These are phyloP conservation scores for Geosmithia putterillii DNA, from an alignment of 2,329 filamentous ascomycete genomes.

Conservation along the genomic window DNA sequence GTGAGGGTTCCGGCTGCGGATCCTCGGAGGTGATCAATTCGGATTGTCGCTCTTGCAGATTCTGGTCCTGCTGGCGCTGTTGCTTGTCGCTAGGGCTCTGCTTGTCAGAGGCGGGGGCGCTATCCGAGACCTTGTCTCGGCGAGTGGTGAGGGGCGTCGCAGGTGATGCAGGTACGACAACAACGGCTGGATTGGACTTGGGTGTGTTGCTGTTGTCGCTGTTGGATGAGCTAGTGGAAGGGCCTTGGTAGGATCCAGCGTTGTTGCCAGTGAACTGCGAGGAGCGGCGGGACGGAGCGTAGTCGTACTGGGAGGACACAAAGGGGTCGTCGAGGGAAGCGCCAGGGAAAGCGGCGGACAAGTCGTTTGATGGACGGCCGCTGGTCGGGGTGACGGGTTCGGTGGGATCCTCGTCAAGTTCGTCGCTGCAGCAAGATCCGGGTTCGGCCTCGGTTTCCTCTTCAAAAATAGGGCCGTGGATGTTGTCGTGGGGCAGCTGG, in stretches of 20 bases:
- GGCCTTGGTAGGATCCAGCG: background rate
- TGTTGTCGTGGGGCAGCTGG: conserved; percentile 34
- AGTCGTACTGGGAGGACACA: background rate
- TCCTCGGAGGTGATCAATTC: background rate
- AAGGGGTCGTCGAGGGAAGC: background rate
- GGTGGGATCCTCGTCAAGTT: conserved; percentile 41
- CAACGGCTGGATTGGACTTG: background rate
- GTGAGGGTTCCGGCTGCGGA: background rate
- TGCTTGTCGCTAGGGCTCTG: background rate
- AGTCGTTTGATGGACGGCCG: conserved; percentile 29
- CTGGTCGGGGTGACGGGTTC: conserved; percentile 52
- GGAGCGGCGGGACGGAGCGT: background rate
- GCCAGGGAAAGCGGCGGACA: conserved; percentile 31
- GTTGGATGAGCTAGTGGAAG: conserved; percentile 1
- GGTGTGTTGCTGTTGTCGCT: background rate
- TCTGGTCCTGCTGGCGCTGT: background rate
- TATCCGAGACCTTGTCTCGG: background rate
- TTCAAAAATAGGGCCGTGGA: conserved; percentile 34
- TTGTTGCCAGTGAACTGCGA: background rate
- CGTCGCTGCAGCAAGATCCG: background rate
- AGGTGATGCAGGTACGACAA: background rate
- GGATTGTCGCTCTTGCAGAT: background rate
- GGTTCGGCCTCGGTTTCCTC: conserved; percentile 44
- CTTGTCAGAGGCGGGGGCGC: too few species aligned
- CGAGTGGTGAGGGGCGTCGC: background rate